Base-by-base conservation (phyloP, 768 basidiomycete species). In the Suillus weaverae region DNA sequence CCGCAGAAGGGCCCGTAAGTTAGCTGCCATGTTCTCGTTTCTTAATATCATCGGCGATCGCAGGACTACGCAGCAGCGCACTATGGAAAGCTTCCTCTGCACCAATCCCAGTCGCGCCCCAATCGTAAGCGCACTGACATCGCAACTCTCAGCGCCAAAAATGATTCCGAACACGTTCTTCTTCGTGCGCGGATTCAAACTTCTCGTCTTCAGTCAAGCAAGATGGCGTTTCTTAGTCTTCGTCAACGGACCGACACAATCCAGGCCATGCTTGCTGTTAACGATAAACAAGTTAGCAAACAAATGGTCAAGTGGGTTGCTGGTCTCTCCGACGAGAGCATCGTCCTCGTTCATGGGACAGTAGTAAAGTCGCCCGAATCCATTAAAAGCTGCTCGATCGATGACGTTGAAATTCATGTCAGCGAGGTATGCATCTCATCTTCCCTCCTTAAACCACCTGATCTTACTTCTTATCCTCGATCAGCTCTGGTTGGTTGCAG, bases 291-390 rank as follows among this genome's bases (percentile, higher is more conserved):
- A 71, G 84, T 99, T 33, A 96, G 94, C 67, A 98, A 96, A 79
- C 95, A 97, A 75, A 99, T 99, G 97, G 86, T 95, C 44, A 97
- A 95, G 78, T 99, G 92, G 91, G 86, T 89, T 20, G 88, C 88
- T 22, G 74, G 85, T 32, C 79, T 99, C 59, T 81, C 89, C 33
- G 85, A 86, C 70, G 97, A 99, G 80, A 92, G 90, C 64, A 95
- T 99, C 71, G 90, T 99, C 6, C 86, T 96, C 30, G 90, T 97
- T 6, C 90, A 95, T 77, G 97, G 95, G 44, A 72, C 82, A 61
- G 91, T 96, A 50, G 86, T 88, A 74, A 89, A 87, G 76, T 86
- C 89, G 39, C 88, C 86, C 1, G 91, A 92, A 71, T 83, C 81
- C n/a, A 92, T 99, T 79, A 97, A 97, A 81, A 94, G 93, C 68